Evolutionary conservation across 169 alveolate genomes (phyloP), one percentile per base, ranked within the genome.

Genomic region (Plasmodium malariae): DNA sequence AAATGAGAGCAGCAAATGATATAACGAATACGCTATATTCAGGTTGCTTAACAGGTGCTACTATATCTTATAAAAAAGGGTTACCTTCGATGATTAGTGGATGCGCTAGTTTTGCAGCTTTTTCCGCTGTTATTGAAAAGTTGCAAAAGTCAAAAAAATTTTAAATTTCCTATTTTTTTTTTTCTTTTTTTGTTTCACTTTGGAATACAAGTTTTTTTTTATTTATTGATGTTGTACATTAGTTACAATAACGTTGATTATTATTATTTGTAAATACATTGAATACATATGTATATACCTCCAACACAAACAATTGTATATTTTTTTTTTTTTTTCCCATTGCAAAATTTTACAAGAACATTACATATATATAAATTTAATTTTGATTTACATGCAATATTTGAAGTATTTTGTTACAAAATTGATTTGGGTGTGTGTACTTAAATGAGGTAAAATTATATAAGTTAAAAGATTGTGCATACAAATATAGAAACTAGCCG

Each of bases 1-100:
- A 94, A 63, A 94, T 94, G 34, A 87, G 92, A 72, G 92, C 89
- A 28, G 62, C 93, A 48, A 93, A 91, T 49, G 96, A 93, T 74
- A 45, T 93, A 36, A 92, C 92, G 14, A 91, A 91, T 68, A 92
- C 94, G 14, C 51, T 93, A 85, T 93, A 93, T 71, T 92, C 95
- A 9, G 96, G 96, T 21, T 93, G 96, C 73, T 28, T 93, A 74
- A 88, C 96, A 26, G 96, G 96, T 34, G 96, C 96, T 54, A 67
- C 91, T 19, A 88, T 93, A 40, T 91, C 96, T 30, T 80, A 88
- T 78, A 88, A 62, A 88, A 94, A 94, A 74, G 95, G 95, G 45
- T 76, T 92, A 17, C 88, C 93, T 54, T 92, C 94, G 17, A 88
- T 89, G 91, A 55, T 89, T 30, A 88, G 85, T 9, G 94, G 95